Evolutionary conservation across 495 filamentous ascomycete genomes (phyloP), one percentile per base, ranked within the genome.

Genomic region (Jackrogersella minutella): DNA sequence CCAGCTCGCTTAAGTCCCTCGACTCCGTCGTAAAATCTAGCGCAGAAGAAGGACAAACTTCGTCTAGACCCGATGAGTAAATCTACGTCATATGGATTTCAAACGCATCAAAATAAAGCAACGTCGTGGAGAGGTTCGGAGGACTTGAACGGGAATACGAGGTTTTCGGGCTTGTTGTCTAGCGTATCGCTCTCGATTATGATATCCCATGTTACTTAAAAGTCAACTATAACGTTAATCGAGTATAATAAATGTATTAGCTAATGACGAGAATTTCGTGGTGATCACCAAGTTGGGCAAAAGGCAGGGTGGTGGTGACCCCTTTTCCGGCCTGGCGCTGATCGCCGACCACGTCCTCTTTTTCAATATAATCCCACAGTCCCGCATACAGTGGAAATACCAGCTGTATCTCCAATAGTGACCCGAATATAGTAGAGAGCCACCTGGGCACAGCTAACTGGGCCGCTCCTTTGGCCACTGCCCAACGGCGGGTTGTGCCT

Each of bases 401-500:
- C 17, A 39, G 34, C 34, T 30, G 36, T 39, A 4, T 34, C 17
- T 50, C 59, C 55, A 64, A 59, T 61, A 46, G 46, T 13, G 17
- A 40, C 34, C 17, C 3, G 8, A 7, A 13, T 46, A 57, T 21
- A 26, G 36, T 17, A 24, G 50, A 44, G 41, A 64, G 56, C 60
- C 56, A 64, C 66, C 56, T 69, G 66, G 66, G 39, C 26, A 56
- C 33, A 64, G 34, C 21, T 64, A 14, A 69, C 66, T 69, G 66
- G 66, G 53, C 24, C 44, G 56, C 55, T 19, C 16, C 37, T 24
- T 60, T 41, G 52, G 52, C 51, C 51, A 54, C 30, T 52, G 65
- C 66, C 66, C 66, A 69, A 69, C 66, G 30, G 39, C 44, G 40
- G 55, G 56, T 61, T 60, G 56, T 61, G 66, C 66, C 66, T 69